Percentiles rank a stretch among this genome's conserved stretches.
phyloP scores from a whole-genome alignment of 2,329 filamentous ascomycete species.

The Endoconidiophora polonica region DNA sequence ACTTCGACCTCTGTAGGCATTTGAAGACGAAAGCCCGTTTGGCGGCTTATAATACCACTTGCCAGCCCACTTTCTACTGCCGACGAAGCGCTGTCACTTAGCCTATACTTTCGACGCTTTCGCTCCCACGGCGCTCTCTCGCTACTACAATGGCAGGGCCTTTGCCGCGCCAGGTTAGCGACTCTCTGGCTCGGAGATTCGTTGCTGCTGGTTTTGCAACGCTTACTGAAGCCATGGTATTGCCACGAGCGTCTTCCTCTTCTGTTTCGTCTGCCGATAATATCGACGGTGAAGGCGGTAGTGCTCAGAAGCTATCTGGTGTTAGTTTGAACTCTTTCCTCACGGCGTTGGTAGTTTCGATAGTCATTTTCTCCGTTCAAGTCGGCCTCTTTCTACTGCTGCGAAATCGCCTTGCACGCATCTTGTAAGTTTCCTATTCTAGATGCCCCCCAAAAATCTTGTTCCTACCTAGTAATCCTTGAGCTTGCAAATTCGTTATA shows the following conservation, averaged over 20 bases:
- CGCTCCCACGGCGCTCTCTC: too few species aligned
- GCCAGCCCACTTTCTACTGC: neutral
- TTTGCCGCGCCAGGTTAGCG: too few species aligned
- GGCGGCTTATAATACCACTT: neutral
- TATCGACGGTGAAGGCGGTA: slow-evolving; percentile 5
- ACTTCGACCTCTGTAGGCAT: too few species aligned
- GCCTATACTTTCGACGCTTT: too few species aligned
- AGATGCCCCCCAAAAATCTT: neutral
- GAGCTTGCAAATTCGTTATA: too few species aligned
- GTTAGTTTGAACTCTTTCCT: slow-evolving; percentile 41
- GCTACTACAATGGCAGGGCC: neutral
- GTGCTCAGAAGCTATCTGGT: slow-evolving; percentile 20
- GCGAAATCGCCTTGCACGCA: slow-evolving; percentile 61
- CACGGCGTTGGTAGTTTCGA: slow-evolving; percentile 45
- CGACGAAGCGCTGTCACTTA: neutral
- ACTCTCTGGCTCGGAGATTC: neutral
- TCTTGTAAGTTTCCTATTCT: slow-evolving; percentile 45
- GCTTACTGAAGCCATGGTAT: neutral
- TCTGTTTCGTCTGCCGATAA: neutral
- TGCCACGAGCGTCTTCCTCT: slow-evolving; percentile 3
- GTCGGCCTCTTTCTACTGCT: slow-evolving; percentile 58
- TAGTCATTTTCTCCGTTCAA: slow-evolving; percentile 46
- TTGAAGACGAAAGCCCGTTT: too few species aligned
- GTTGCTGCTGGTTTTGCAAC: slow-evolving; percentile 3
- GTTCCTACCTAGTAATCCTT: too few species aligned